Evolutionary conservation across 2,329 filamentous ascomycete species (phyloP).

Genomic region (Pseudogymnoascus sp.): DNA sequence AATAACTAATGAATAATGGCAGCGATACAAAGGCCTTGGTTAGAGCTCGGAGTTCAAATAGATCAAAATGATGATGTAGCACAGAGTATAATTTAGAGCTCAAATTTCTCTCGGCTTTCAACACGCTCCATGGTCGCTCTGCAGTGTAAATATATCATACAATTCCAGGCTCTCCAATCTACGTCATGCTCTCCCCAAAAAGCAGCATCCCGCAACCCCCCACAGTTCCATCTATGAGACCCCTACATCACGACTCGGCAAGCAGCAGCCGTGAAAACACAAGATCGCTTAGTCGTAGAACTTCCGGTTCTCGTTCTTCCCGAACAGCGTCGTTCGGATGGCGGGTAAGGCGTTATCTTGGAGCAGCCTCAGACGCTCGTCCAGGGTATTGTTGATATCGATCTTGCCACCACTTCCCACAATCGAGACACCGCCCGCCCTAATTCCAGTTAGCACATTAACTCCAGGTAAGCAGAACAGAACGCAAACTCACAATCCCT

Average conservation of each 20-base stretch:
- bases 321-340: conserved; percentile 80
- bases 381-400: conserved; percentile 97
- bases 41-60: background rate
- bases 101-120: conserved; percentile 5
- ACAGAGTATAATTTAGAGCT: conserved; percentile 8
- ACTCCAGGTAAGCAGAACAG: background rate
- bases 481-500: conserved; percentile 62
- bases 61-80: background rate
- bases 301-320: conserved; percentile 89
- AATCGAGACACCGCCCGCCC: conserved; percentile 74
- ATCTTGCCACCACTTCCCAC: conserved; percentile 85
- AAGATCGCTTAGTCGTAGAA: conserved; percentile 69
- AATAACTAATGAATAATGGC: background rate
- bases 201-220: conserved; percentile 6
- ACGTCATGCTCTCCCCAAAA: conserved; percentile 25
- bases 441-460: conserved; percentile 32
- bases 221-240: background rate
- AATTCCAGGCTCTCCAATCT: conserved; percentile 24
- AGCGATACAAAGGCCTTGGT: background rate
- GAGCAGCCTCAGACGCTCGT: conserved; percentile 78
- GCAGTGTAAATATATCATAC: conserved; percentile 9
- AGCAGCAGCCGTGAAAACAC: background rate
- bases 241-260: background rate
- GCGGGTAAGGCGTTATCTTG: conserved; percentile 77
- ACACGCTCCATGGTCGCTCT: conserved; percentile 8